phyloP scores from a whole-genome alignment of 2,329 filamentous ascomycete species.

The Neonectria hederae region DNA sequence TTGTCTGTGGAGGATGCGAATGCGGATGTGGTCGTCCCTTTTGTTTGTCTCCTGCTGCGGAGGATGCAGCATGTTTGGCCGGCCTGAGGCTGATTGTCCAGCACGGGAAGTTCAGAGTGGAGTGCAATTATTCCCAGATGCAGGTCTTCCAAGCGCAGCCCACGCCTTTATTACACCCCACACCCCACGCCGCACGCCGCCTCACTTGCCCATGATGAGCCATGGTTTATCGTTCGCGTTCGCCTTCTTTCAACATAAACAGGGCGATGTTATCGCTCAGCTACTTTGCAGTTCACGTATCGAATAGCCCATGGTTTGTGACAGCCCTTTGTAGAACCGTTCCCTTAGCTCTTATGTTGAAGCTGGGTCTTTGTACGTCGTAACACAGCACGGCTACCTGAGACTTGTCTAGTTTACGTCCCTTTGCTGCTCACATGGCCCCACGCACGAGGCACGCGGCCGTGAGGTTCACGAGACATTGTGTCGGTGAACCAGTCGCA shows the following conservation, averaged over 20 bases:
- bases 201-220: not conserved
- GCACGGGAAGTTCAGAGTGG: slow-evolving; percentile 12
- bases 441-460: slow-evolving; percentile 9
- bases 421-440: slow-evolving; percentile 6
- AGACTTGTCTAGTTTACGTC: not conserved
- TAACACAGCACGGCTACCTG: not conserved
- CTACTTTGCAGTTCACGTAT: not conserved
- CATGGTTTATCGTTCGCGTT: not conserved
- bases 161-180: not conserved
- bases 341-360: not conserved
- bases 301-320: not conserved
- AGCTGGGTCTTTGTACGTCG: not conserved
- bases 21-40: not conserved
- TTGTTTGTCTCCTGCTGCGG: not conserved
- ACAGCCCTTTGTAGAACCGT: not conserved
- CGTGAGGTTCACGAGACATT: slow-evolving; percentile 21
- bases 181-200: not conserved
- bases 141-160: not conserved
- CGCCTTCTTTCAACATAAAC: not conserved
- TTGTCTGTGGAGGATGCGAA: not conserved
- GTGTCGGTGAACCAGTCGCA: slow-evolving; percentile 19
- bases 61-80: slow-evolving; percentile 12
- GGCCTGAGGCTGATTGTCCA: slow-evolving; percentile 8
- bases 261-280: not conserved
- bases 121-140: slow-evolving; percentile 1